These are phyloP conservation scores for Pythium myriotylum DNA, from an alignment of 352 stramenopile species.

Conservation along the genomic window DNA sequence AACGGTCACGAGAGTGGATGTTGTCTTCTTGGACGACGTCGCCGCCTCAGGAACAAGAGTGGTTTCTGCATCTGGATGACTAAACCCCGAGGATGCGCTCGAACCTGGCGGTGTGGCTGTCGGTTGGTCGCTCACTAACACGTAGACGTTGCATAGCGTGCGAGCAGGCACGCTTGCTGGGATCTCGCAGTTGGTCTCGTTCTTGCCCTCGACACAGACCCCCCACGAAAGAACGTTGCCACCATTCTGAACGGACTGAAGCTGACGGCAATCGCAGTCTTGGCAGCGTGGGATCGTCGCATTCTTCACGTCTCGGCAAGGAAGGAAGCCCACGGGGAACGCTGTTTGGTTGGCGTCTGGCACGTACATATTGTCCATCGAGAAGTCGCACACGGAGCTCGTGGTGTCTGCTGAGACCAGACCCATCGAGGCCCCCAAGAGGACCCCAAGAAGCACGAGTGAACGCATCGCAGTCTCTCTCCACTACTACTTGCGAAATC, in stretches of 20 bases:
- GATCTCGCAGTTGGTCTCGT: neutral
- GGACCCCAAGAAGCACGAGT: no score
- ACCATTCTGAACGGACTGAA: neutral
- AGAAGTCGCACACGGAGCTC: neutral
- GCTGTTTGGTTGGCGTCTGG: neutral
- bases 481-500: no score
- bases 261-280: neutral
- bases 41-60: no score
- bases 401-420: no score
- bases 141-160: neutral
- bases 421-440: no score
- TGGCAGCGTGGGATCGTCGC: slow-evolving; percentile 1
- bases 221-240: slow-evolving; percentile 2
- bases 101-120: no score
- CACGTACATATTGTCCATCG: slow-evolving; percentile 4
- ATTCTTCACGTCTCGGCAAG: neutral
- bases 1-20: no score
- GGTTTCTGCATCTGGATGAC: no score
- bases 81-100: no score
- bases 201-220: slow-evolving; percentile 6
- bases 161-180: neutral
- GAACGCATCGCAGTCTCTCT: no score
- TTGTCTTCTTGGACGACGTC: no score
- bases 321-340: neutral
- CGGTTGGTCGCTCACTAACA: no score